phyloP scores from a whole-genome alignment of 106 monocot species.

The Phalaenopsis equestris region DNA sequence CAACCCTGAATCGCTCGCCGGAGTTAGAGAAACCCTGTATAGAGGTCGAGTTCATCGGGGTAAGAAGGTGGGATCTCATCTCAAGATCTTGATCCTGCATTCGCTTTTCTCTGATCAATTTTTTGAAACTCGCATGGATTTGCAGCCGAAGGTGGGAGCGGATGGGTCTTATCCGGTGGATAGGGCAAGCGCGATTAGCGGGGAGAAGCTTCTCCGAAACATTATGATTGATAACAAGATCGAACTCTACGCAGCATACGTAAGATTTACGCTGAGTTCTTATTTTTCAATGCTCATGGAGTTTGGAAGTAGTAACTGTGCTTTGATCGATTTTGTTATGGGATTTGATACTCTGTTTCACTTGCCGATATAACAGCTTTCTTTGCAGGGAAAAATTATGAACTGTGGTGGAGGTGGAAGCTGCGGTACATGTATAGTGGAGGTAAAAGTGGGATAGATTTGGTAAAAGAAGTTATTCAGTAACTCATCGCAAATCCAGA shows the following conservation, averaged over 20 bases:
- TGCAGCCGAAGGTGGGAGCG: constrained; percentile 50
- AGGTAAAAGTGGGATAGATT: constrained; percentile 33
- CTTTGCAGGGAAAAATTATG: constrained; percentile 76
- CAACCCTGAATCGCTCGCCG: constrained; percentile 16
- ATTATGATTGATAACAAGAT: constrained; percentile 85
- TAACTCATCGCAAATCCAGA: not conserved
- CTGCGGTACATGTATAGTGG: constrained; percentile 94
- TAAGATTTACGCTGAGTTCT: constrained; percentile 2
- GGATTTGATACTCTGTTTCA: not conserved
- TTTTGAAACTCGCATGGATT: not conserved
- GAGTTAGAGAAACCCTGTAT: constrained; percentile 23
- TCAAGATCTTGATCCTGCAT: not conserved
- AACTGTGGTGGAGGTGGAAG: constrained; percentile 94
- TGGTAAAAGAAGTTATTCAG: not conserved
- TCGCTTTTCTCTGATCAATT: no score
- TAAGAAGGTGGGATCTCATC: constrained; percentile 7
- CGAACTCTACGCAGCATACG: constrained; percentile 85
- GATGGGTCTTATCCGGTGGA: constrained; percentile 53
- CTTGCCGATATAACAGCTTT: not conserved
- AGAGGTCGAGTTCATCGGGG: constrained; percentile 56
- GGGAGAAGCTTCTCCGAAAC: constrained; percentile 78
- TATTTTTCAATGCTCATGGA: no score
- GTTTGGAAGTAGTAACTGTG: not conserved
- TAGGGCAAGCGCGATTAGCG: constrained; percentile 43
- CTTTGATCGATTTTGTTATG: not conserved